Conservation (phyloP, 495 filamentous ascomycete species). For the Halenospora varia region DNA sequence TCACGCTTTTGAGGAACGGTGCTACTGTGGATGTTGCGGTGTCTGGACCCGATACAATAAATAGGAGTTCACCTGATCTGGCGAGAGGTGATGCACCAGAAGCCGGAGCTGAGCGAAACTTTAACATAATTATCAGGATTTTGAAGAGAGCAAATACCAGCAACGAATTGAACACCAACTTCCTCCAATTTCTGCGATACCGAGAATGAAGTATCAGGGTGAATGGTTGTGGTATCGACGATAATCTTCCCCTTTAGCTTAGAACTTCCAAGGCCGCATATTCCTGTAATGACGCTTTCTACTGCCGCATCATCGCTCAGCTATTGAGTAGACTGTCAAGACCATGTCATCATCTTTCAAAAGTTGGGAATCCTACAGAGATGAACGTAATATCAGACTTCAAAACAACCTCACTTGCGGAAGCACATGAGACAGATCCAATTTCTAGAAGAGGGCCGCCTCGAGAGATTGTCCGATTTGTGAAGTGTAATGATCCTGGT, state of each 20-base stretch:
- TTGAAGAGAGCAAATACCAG: too few relatives aligned
- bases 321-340: too few relatives aligned
- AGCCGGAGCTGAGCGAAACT: slow-evolving; percentile 34
- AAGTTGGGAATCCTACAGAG: too few relatives aligned
- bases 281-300: slow-evolving; percentile 19
- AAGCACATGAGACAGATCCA: slow-evolving; percentile 28
- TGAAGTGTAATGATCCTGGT: slow-evolving; percentile 28
- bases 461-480: slow-evolving; percentile 33
- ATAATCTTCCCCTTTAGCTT: slow-evolving; percentile 30
- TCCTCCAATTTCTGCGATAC: slow-evolving; percentile 18
- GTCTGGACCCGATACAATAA: slow-evolving; percentile 30
- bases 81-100: slow-evolving; percentile 38
- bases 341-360: too few relatives aligned
- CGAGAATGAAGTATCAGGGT: slow-evolving; percentile 32
- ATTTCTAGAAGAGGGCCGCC: slow-evolving; percentile 27
- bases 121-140: too few relatives aligned
- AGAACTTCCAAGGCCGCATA: slow-evolving; percentile 4
- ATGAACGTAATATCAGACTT: slow-evolving; percentile 34
- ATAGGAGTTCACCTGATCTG: slow-evolving; percentile 32
- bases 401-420: slow-evolving; percentile 26
- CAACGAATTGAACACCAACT: slow-evolving; percentile 27
- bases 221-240: slow-evolving; percentile 38
- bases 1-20: slow-evolving; percentile 32
- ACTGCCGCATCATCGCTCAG: slow-evolving; percentile 29
- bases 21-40: slow-evolving; percentile 25